Evolutionary conservation across 1,284 basidiomycete genomes (phyloP).

Genomic region (Clitocybe nebularis): DNA sequence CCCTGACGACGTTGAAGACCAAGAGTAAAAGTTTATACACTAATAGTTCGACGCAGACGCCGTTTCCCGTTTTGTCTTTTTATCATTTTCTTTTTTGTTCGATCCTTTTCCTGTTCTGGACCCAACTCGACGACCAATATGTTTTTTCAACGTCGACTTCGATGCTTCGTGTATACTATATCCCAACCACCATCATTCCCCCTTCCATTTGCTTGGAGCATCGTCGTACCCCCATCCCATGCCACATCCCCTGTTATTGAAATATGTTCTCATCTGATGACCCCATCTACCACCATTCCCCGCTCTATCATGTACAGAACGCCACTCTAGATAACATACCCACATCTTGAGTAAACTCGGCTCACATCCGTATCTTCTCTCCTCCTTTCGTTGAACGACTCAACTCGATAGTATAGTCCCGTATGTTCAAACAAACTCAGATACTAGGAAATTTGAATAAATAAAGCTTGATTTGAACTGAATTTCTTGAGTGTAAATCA

Average conservation of each 20-base stretch:
- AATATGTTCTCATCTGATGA: not conserved
- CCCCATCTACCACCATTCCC: too few relatives aligned
- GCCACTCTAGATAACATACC: too few relatives aligned
- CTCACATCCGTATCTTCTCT: too few relatives aligned
- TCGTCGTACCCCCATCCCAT: slow-evolving; percentile 24
- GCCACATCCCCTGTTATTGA: too few relatives aligned
- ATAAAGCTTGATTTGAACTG: too few relatives aligned
- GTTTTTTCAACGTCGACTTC: slow-evolving; percentile 18
- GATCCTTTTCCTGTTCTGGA: slow-evolving; percentile 8
- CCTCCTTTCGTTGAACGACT: too few relatives aligned
- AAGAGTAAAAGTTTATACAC: slow-evolving; percentile 13
- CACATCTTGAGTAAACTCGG: too few relatives aligned
- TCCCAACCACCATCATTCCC: slow-evolving; percentile 21
- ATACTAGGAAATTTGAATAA: too few relatives aligned
- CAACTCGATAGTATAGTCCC: too few relatives aligned
- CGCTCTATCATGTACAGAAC: too few relatives aligned
- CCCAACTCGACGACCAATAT: slow-evolving; percentile 16
- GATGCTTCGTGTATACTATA: slow-evolving; percentile 17
- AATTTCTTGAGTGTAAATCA: not conserved
- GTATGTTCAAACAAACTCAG: too few relatives aligned
- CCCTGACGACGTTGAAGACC: slow-evolving; percentile 12
- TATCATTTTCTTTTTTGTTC: slow-evolving; percentile 2
- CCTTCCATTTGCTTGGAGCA: slow-evolving; percentile 24
- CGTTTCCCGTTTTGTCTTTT: not conserved
- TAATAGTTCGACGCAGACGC: slow-evolving; percentile 8